Percentiles rank a stretch among this genome's conserved stretches.
These are phyloP conservation scores for Glarea lozoyensis DNA, from an alignment of 495 filamentous ascomycete species.

Conservation along the genomic window DNA sequence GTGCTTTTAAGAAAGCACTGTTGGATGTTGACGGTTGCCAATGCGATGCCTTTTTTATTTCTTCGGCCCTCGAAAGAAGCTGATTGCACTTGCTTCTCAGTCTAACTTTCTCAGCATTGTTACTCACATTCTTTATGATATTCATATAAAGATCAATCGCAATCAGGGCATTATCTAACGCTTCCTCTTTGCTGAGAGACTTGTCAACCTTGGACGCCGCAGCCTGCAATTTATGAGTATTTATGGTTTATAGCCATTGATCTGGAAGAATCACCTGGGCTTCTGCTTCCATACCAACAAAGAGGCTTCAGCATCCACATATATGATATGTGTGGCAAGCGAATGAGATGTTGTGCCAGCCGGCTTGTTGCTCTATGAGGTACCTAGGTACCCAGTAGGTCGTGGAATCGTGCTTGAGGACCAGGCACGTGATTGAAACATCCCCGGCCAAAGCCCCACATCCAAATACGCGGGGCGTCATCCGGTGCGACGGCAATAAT, in stretches of 20 bases:
- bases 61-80: slow-evolving; percentile 59
- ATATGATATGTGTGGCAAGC: too few species aligned
- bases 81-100: slow-evolving; percentile 58
- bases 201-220: slow-evolving; percentile 46
- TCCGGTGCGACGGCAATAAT: background rate
- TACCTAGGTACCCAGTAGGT: too few species aligned
- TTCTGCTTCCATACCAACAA: slow-evolving; percentile 29
- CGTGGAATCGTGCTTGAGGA: too few species aligned
- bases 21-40: slow-evolving; percentile 17
- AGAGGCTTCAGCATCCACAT: too few species aligned
- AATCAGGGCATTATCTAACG: slow-evolving; percentile 62
- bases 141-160: slow-evolving; percentile 74
- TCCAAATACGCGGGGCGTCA: too few species aligned
- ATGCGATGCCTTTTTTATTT: slow-evolving; percentile 46
- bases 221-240: slow-evolving; percentile 38
- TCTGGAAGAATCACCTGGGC: slow-evolving; percentile 27
- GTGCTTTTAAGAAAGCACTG: slow-evolving; percentile 26
- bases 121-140: slow-evolving; percentile 46
- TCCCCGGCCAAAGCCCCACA: too few species aligned
- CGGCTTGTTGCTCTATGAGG: too few species aligned
- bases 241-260: background rate
- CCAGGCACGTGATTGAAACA: too few species aligned
- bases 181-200: slow-evolving; percentile 52
- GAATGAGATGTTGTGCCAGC: too few species aligned
- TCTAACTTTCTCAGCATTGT: slow-evolving; percentile 43